These are phyloP conservation scores for Xylariaceae sp. DNA, from an alignment of 2,329 filamentous ascomycete genomes.

Conservation along the genomic window DNA sequence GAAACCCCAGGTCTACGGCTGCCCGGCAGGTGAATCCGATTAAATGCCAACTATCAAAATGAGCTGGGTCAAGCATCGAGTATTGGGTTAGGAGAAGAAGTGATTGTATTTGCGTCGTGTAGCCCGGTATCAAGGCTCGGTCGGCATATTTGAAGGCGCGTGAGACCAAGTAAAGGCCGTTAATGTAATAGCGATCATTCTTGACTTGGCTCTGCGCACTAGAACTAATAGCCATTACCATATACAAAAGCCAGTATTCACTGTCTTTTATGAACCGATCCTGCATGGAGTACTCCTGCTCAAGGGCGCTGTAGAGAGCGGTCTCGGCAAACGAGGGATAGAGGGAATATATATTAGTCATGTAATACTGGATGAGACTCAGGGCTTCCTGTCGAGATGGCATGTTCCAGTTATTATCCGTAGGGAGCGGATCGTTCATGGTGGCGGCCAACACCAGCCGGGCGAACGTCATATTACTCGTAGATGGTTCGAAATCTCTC, in stretches of 20 bases:
- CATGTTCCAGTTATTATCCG: conserved; percentile 54
- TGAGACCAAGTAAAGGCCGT: conserved; percentile 51
- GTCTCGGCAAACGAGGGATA: conserved; percentile 81
- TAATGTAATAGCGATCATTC: conserved; percentile 57
- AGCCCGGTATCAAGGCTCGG: conserved; percentile 77
- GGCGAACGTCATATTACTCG: conserved; percentile 86
- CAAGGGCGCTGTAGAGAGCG: conserved; percentile 68
- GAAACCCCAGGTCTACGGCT: conserved; percentile 82
- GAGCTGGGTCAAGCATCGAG: conserved; percentile 79
- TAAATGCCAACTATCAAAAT: conserved; percentile 91
- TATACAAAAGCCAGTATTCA: conserved; percentile 81
- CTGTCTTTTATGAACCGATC: conserved; percentile 57
- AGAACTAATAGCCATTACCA: conserved; percentile 82
- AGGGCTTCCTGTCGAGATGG: conserved; percentile 65
- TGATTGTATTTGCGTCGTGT: conserved; percentile 79
- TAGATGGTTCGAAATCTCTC: conserved; percentile 84
- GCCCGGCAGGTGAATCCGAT: conserved; percentile 86
- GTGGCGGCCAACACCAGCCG: conserved; percentile 80
- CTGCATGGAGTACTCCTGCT: conserved; percentile 72
- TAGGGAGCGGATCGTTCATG: conserved; percentile 65
- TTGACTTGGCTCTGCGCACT: conserved; percentile 65
- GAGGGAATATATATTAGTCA: conserved; percentile 72
- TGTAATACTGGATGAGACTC: conserved; percentile 72
- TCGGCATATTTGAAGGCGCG: conserved; percentile 73
- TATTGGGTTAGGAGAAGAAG: conserved; percentile 83